phyloP scores from a whole-genome alignment of 2,329 filamentous ascomycete species.

The Cladosporium sp. region DNA sequence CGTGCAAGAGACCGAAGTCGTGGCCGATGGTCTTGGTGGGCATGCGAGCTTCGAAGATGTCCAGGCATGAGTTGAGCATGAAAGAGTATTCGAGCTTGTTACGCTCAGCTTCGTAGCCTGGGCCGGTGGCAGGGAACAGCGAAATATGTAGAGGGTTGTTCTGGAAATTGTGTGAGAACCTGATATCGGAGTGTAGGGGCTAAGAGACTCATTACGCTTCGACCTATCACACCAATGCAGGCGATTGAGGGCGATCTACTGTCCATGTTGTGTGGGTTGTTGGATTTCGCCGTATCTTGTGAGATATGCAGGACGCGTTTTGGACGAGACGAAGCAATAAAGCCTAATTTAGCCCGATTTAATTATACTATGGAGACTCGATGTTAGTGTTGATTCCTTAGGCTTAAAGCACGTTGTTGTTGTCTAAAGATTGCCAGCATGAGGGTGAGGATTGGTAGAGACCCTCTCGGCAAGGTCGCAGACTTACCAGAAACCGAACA shows the following conservation, averaged over 20 bases:
- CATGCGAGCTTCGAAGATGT: slow-evolving; percentile 85
- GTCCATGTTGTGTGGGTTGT: neutral
- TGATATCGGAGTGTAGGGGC: neutral
- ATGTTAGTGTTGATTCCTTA: too few relatives aligned
- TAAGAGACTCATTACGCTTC: slow-evolving; percentile 61
- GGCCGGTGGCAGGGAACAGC: slow-evolving; percentile 66
- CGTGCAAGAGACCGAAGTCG: slow-evolving; percentile 87
- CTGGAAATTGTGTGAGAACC: slow-evolving; percentile 43
- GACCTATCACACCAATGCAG: slow-evolving; percentile 89
- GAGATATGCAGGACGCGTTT: too few relatives aligned
- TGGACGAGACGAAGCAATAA: too few relatives aligned
- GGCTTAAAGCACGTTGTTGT: too few relatives aligned
- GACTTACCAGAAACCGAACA: too few relatives aligned
- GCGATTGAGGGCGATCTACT: slow-evolving; percentile 65
- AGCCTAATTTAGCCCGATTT: too few relatives aligned
- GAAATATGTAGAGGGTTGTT: slow-evolving; percentile 95
- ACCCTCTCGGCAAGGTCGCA: too few relatives aligned
- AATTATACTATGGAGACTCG: too few relatives aligned
- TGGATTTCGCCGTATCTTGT: too few relatives aligned
- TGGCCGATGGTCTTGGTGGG: slow-evolving; percentile 70
- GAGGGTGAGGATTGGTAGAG: too few relatives aligned
- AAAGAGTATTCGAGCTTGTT: slow-evolving; percentile 87
- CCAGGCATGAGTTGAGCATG: slow-evolving; percentile 83
- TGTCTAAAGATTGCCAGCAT: too few relatives aligned
- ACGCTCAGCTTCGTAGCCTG: slow-evolving; percentile 44